Base-by-base conservation (phyloP, 1,139 yeast genomes). In the Geotrichum candidum region DNA sequence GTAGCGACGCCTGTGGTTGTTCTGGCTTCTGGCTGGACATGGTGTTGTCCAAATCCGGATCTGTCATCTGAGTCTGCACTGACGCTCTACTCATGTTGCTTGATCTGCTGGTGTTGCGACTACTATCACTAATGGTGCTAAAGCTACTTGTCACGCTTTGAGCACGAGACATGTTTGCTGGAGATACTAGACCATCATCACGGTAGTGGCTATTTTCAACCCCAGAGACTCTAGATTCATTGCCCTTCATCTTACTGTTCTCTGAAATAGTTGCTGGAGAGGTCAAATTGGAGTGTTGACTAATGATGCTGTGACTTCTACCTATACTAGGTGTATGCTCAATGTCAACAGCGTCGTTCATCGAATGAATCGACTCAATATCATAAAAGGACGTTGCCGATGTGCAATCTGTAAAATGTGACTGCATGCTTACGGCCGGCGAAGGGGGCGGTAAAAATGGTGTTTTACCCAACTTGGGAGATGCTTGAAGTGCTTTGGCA, bases 401-500 rank as follows among this genome's bases (percentile, higher is more conserved):
- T 2, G 56, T 53, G 48, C 13, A 13, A 35, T 51, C 10, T 3
- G 56, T 45, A 11, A 58, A 48, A 35, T 15, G 46, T 15, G 46
- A 41, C 46, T 41, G 46, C 46, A 50, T 53, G 23, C 54, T 38
- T 10, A 48, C 51, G 6, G 61, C 31, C n/a, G 60, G 56, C 5
- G 57, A 53, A 2, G 61, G 61, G 3, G 61, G 61, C 10, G 58
- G 61, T 3, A 59, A 50, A 10, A 23, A 22, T n/a, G 61, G 61
- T 1, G 61, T 59, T 25, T 59, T 59, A 15, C 61, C 61, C 3
- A 59, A 56, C 31, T 59, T 59, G 9, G 61, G 61, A 2, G 61
- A 59, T 7, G 52, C 56, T 27, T 52, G 60, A 9, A 57, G 57
- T 15, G 51, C 57, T 23, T 46, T 55, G 45, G 53, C 51, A 2